Conservation (phyloP, 768 basidiomycete genomes). For the Calvatia gigantea region DNA sequence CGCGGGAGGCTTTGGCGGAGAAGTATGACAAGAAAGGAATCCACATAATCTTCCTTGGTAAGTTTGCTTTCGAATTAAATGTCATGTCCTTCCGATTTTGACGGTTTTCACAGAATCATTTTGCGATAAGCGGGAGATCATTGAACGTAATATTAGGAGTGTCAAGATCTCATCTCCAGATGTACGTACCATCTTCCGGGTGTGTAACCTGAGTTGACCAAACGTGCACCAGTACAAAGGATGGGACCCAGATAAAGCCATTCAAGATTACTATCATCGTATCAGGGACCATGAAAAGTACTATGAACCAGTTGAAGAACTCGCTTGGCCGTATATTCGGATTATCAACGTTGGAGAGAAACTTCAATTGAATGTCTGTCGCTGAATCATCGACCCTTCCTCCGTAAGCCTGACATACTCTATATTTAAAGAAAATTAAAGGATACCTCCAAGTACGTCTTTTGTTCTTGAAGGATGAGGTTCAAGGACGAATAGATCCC, state of each 20-base stretch:
- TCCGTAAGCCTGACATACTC: not conserved
- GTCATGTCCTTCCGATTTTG: not conserved
- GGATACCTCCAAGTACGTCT: constrained; percentile 77
- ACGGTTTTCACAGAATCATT: constrained; percentile 63
- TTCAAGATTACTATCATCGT: constrained; percentile 88
- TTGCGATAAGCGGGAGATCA: constrained; percentile 90
- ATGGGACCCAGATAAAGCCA: constrained; percentile 91
- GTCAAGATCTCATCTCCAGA: constrained; percentile 99
- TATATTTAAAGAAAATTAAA: constrained; percentile 59
- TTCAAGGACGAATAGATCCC: not conserved
- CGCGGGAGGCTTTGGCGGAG: constrained; percentile 69
- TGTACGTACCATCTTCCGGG: constrained; percentile 48
- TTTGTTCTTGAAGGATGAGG: not conserved
- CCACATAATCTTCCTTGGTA: constrained; percentile 93
- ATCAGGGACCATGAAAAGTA: constrained; percentile 83
- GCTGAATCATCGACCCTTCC: not conserved
- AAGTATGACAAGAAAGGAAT: constrained; percentile 84
- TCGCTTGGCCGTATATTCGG: constrained; percentile 89
- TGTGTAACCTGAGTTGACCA: constrained; percentile 2
- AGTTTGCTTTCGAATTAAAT: constrained; percentile 17
- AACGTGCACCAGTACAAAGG: constrained; percentile 67
- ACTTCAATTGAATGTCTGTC: constrained; percentile 85
- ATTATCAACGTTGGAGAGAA: constrained; percentile 97
- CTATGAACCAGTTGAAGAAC: constrained; percentile 91
- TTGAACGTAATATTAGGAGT: constrained; percentile 89